Evolutionary conservation across 306 rosid species (phyloP).

Genomic region (Castanea crenata): DNA sequence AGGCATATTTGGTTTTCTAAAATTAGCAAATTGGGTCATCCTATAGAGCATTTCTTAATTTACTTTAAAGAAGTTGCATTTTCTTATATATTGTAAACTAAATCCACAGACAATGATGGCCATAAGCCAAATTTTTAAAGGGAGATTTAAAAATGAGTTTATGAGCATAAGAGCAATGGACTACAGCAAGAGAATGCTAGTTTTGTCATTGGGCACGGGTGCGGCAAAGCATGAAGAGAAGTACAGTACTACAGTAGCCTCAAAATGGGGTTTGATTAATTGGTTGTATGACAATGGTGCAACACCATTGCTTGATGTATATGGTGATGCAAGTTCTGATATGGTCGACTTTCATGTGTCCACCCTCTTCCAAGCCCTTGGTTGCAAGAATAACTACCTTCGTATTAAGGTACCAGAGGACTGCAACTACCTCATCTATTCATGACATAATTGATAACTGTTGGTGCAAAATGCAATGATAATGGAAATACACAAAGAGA

Average conservation of each 20-base stretch:
- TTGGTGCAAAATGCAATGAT: too few relatives aligned
- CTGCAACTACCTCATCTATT: not conserved
- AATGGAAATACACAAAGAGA: too few relatives aligned
- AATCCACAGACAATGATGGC: slow-evolving; percentile 40
- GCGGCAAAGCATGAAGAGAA: slow-evolving; percentile 35
- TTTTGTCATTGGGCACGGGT: slow-evolving; percentile 46
- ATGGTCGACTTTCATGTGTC: slow-evolving; percentile 44
- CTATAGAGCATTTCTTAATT: not conserved
- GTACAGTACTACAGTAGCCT: slow-evolving; percentile 33
- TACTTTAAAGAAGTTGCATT: not conserved
- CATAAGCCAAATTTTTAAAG: slow-evolving; percentile 26
- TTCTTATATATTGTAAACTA: not conserved
- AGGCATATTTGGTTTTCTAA: not conserved
- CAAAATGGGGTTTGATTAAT: slow-evolving; percentile 36
- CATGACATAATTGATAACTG: not conserved
- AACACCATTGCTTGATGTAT: slow-evolving; percentile 39
- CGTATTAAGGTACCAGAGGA: slow-evolving; percentile 23
- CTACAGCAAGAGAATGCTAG: slow-evolving; percentile 14
- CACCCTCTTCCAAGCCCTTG: slow-evolving; percentile 32
- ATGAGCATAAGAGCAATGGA: slow-evolving; percentile 6
- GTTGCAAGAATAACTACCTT: slow-evolving; percentile 29
- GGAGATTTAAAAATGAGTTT: not conserved
- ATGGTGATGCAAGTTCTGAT: slow-evolving; percentile 37
- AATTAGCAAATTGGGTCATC: too few relatives aligned
- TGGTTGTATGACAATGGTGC: slow-evolving; percentile 35